Percentiles rank a stretch among this genome's conserved stretches.
Evolutionary conservation across 2,329 filamentous ascomycete species (phyloP).

Genomic region (Alternaria angustiovoidea): DNA sequence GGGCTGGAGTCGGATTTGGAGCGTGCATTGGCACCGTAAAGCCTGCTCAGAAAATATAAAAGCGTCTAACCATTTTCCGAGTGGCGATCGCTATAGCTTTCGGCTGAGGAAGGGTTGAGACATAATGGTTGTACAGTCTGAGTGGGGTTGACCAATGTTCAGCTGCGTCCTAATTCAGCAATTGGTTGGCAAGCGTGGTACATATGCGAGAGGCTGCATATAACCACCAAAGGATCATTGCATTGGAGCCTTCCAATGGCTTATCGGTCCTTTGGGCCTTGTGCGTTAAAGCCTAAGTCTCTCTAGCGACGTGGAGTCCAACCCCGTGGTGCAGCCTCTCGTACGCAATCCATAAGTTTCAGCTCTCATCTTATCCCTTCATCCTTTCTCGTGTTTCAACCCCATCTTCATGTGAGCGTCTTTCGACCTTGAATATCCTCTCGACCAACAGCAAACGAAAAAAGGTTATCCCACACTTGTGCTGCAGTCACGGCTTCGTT

Average conservation of each 20-base stretch:
- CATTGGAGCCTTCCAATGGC: background rate
- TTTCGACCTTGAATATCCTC: background rate
- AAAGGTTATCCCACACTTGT: background rate
- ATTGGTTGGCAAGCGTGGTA: slow-evolving; percentile 11
- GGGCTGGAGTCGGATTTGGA: slow-evolving; percentile 51
- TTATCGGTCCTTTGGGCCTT: background rate
- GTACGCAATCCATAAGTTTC: background rate
- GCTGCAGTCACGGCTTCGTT: background rate
- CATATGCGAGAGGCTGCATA: slow-evolving; percentile 4
- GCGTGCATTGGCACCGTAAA: slow-evolving; percentile 50
- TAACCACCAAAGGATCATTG: background rate
- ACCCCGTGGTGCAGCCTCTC: background rate
- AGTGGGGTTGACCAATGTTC: background rate
- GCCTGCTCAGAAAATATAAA: slow-evolving; percentile 30
- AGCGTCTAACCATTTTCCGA: background rate
- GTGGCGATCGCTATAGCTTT: background rate
- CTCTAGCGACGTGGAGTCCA: slow-evolving; percentile 3
- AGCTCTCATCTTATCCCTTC: background rate
- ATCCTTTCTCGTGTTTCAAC: background rate
- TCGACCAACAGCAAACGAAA: background rate
- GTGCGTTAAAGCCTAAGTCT: slow-evolving; percentile 1
- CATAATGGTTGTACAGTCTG: background rate
- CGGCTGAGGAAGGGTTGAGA: background rate
- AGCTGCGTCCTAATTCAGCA: background rate
- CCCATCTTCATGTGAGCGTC: background rate